Evolutionary conservation across 78 protist genomes (phyloP).

Genomic region (Dictyostelium purpureum): DNA sequence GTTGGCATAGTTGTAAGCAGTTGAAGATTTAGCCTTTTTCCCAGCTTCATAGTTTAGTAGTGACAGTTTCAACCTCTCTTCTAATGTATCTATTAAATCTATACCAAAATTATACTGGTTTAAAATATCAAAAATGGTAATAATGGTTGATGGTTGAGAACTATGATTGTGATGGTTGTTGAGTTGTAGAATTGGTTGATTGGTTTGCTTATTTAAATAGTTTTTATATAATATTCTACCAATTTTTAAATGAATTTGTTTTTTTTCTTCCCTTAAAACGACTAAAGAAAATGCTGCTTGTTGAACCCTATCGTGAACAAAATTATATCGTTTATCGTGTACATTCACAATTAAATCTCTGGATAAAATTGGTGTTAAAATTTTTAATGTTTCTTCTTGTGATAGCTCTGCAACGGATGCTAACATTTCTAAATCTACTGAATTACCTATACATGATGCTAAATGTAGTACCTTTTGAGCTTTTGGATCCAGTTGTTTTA

Average conservation of each 20-base stretch:
- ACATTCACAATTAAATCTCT: constrained; percentile 33
- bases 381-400: constrained; percentile 13
- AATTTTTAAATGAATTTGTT: constrained; percentile 55
- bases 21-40: constrained; percentile 12
- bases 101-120: constrained; percentile 65
- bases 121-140: constrained; percentile 36
- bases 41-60: constrained; percentile 47
- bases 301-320: constrained; percentile 61
- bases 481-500: constrained; percentile 18
- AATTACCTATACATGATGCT: constrained; percentile 58
- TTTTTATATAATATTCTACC: constrained; percentile 31
- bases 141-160: too few relatives aligned
- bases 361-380: constrained; percentile 45
- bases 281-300: constrained; percentile 58
- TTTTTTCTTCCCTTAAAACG: constrained; percentile 14
- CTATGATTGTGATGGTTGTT: neutral
- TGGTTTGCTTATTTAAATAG: neutral
- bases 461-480: constrained; percentile 51
- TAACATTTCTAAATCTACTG: constrained; percentile 50
- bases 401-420: constrained; percentile 28
- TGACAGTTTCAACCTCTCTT: constrained; percentile 10
- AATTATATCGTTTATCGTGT: constrained; percentile 2
- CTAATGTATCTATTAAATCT: neutral
- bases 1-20: constrained; percentile 40
- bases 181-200: neutral